Conservation (phyloP, 2,329 filamentous ascomycete species). For the Aspergillus candidus region DNA sequence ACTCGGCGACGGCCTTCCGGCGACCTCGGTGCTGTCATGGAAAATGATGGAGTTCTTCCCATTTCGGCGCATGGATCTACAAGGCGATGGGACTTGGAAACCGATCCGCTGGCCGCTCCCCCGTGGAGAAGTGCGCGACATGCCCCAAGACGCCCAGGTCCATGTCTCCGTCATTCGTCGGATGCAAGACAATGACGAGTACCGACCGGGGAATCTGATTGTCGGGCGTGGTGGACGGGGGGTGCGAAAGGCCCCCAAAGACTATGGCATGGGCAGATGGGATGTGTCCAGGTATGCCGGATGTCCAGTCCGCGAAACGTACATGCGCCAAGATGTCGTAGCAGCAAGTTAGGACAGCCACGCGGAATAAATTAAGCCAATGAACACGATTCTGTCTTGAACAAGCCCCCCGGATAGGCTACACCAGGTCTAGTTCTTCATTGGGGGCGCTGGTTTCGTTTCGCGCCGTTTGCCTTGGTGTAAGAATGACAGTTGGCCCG, state of each 20-base stretch:
- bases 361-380: too few relatives aligned
- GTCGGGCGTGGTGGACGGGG: slow-evolving; percentile 44
- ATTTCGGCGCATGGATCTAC: slow-evolving; percentile 73
- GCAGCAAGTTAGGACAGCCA: too few relatives aligned
- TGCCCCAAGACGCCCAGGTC: slow-evolving; percentile 63
- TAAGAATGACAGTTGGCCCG: too few relatives aligned
- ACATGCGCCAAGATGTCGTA: not conserved
- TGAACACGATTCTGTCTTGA: too few relatives aligned
- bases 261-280: slow-evolving; percentile 1
- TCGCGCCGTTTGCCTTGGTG: too few relatives aligned
- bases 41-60: slow-evolving; percentile 76
- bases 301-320: slow-evolving; percentile 1
- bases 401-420: too few relatives aligned
- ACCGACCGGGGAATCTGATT: slow-evolving; percentile 74
- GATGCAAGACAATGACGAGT: slow-evolving; percentile 57
- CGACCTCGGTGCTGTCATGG: slow-evolving; percentile 59
- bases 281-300: not conserved
- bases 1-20: slow-evolving; percentile 55
- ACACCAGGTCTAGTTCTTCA: too few relatives aligned
- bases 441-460: too few relatives aligned
- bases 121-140: slow-evolving; percentile 69
- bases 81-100: slow-evolving; percentile 66
- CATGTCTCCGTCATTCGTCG: slow-evolving; percentile 71
- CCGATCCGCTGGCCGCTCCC: slow-evolving; percentile 76
- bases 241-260: not conserved